These are phyloP conservation scores for Schizothecium vesticola DNA, from an alignment of 495 filamentous ascomycete genomes.

Conservation along the genomic window DNA sequence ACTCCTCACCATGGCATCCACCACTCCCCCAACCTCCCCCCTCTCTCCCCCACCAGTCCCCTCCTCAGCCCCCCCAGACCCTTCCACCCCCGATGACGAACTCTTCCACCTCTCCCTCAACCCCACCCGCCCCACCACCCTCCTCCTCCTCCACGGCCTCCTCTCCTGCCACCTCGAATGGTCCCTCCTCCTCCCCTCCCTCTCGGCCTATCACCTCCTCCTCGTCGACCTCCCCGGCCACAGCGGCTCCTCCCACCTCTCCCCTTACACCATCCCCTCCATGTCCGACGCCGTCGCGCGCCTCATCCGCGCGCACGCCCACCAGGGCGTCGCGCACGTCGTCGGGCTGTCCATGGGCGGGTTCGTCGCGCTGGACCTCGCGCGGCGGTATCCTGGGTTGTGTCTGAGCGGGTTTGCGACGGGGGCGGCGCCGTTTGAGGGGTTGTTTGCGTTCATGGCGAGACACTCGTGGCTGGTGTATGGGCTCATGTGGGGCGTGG, in stretches of 20 bases:
- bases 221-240: slow-evolving; percentile 31
- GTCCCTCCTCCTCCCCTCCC: slow-evolving; percentile 23
- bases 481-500: slow-evolving; percentile 13
- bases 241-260: slow-evolving; percentile 19
- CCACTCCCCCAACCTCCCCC: too few relatives aligned
- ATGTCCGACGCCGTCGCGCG: slow-evolving; percentile 15
- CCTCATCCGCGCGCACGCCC: slow-evolving; percentile 29
- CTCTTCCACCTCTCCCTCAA: slow-evolving; percentile 7
- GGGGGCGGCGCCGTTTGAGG: slow-evolving; percentile 24
- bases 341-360: slow-evolving; percentile 32
- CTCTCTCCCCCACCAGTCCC: too few relatives aligned
- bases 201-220: slow-evolving; percentile 32
- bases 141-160: slow-evolving; percentile 32
- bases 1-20: neutral
- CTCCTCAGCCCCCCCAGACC: too few relatives aligned
- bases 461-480: slow-evolving; percentile 11
- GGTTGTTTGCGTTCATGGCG: slow-evolving; percentile 18
- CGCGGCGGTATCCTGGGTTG: slow-evolving; percentile 23
- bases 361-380: slow-evolving; percentile 23
- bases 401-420: slow-evolving; percentile 23
- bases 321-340: slow-evolving; percentile 24
- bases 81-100: too few relatives aligned
- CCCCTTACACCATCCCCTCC: slow-evolving; percentile 12
- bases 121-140: slow-evolving; percentile 11
- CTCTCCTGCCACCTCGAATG: slow-evolving; percentile 33